Conservation (phyloP, 805 yeast species). For the Ogataea methanolica region DNA sequence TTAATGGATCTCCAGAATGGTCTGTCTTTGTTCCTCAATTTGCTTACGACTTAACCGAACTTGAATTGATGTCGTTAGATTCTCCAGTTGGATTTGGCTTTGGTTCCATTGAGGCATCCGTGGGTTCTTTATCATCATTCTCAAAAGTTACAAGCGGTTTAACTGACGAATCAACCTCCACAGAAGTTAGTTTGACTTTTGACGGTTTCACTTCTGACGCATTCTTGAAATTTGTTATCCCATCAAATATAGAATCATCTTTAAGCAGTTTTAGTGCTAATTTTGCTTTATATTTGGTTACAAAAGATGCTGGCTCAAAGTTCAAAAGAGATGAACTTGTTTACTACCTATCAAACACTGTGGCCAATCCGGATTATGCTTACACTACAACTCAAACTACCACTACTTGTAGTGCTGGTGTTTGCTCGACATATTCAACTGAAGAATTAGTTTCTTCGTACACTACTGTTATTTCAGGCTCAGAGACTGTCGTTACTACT, state of each 20-base stretch:
- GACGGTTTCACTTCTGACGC: conserved; percentile 12
- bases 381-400: conserved; percentile 1
- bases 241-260: conserved; percentile 14
- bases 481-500: conserved; percentile 18
- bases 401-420: conserved; percentile 1
- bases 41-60: not conserved
- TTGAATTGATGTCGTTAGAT: conserved; percentile 4
- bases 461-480: conserved; percentile 16
- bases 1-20: conserved; percentile 11
- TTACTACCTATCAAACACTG: conserved; percentile 9
- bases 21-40: conserved; percentile 14
- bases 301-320: not conserved
- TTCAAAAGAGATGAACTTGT: conserved; percentile 13
- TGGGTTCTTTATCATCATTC: conserved; percentile 1
- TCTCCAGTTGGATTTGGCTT: conserved; percentile 2
- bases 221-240: conserved; percentile 7
- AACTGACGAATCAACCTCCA: not conserved
- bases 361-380: conserved; percentile 3
- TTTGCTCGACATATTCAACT: conserved; percentile 14
- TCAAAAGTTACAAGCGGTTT: conserved; percentile 4
- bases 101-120: not conserved
- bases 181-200: conserved; percentile 4
- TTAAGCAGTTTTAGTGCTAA: not conserved
- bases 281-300: conserved; percentile 8
- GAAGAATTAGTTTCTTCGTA: conserved; percentile 19